Conservation (phyloP, 495 filamentous ascomycete genomes). For the Hypoxylon intermedium region DNA sequence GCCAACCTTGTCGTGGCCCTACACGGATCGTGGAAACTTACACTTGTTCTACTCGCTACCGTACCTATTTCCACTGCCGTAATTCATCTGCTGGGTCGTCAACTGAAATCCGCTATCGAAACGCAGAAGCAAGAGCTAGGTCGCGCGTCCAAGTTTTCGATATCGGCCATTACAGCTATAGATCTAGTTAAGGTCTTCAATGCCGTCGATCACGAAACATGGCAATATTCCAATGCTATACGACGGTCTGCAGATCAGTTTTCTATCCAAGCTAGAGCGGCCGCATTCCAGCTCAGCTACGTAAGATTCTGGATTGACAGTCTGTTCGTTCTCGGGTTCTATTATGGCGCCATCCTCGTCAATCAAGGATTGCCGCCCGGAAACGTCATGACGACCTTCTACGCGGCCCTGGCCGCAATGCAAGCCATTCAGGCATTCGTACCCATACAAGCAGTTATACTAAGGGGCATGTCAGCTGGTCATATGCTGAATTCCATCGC, state of each 20-base stretch:
- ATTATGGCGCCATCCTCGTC: slow-evolving; percentile 79
- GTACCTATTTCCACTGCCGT: slow-evolving; percentile 71
- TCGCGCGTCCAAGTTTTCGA: slow-evolving; percentile 73
- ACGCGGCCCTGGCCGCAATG: slow-evolving; percentile 76
- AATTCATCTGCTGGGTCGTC: slow-evolving; percentile 63
- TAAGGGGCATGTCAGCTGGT: slow-evolving; percentile 81
- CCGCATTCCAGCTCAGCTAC: slow-evolving; percentile 73
- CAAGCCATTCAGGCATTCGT: slow-evolving; percentile 75
- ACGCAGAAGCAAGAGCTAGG: slow-evolving; percentile 72
- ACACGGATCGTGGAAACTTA: slow-evolving; percentile 82
- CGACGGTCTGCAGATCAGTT: slow-evolving; percentile 68
- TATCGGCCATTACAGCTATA: slow-evolving; percentile 73
- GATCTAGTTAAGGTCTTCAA: slow-evolving; percentile 91
- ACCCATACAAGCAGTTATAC: slow-evolving; percentile 75
- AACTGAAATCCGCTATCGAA: slow-evolving; percentile 70
- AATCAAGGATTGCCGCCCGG: slow-evolving; percentile 63
- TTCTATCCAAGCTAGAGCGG: slow-evolving; percentile 68
- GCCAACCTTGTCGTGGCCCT: slow-evolving; percentile 74
- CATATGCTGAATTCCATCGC: slow-evolving; percentile 54
- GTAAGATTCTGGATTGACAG: slow-evolving; percentile 74
- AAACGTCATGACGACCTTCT: slow-evolving; percentile 83
- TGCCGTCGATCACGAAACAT: slow-evolving; percentile 71
- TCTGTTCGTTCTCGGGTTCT: slow-evolving; percentile 93
- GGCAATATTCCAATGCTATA: slow-evolving; percentile 67
- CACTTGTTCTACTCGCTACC: slow-evolving; percentile 78